Evolutionary conservation across 495 filamentous ascomycete genomes (phyloP).

Genomic region (Aspergillus funiculosus): DNA sequence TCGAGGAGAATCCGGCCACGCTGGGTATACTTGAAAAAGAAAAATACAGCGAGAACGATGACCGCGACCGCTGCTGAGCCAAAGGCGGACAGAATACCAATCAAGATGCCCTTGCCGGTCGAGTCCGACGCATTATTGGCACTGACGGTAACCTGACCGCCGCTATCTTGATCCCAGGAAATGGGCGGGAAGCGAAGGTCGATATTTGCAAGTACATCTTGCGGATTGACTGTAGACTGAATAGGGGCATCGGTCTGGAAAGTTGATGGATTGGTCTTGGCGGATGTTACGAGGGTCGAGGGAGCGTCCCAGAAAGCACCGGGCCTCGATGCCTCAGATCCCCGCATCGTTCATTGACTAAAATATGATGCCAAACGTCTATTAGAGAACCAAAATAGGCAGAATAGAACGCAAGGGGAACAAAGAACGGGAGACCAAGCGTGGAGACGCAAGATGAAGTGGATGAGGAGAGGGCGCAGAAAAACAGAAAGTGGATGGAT

Average conservation of each 20-base stretch:
- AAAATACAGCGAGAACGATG: slow-evolving; percentile 74
- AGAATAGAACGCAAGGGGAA: neutral
- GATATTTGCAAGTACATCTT: slow-evolving; percentile 21
- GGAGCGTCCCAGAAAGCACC: slow-evolving; percentile 37
- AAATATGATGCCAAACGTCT: too few species aligned
- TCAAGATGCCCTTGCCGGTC: slow-evolving; percentile 77
- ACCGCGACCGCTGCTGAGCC: slow-evolving; percentile 82
- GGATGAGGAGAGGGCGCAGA: neutral
- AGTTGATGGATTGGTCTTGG: slow-evolving; percentile 31
- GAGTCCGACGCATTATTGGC: slow-evolving; percentile 44
- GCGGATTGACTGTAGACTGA: slow-evolving; percentile 10
- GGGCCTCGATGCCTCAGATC: slow-evolving; percentile 40
- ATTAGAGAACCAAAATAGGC: too few species aligned
- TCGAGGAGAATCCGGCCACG: slow-evolving; percentile 89
- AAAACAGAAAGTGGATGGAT: slow-evolving; percentile 2
- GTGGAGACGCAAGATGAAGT: neutral
- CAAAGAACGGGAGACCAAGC: neutral
- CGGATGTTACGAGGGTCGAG: slow-evolving; percentile 30
- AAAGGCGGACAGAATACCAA: slow-evolving; percentile 94
- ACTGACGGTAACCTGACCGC: slow-evolving; percentile 26
- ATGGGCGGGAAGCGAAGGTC: slow-evolving; percentile 29
- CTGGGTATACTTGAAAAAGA: slow-evolving; percentile 88
- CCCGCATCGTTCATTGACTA: slow-evolving; percentile 45
- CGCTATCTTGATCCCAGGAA: slow-evolving; percentile 24
- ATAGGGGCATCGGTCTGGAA: slow-evolving; percentile 27